Evolutionary conservation across 345 rosid species (phyloP), one percentile per base, ranked within the genome.

Genomic region (Salix brachista): DNA sequence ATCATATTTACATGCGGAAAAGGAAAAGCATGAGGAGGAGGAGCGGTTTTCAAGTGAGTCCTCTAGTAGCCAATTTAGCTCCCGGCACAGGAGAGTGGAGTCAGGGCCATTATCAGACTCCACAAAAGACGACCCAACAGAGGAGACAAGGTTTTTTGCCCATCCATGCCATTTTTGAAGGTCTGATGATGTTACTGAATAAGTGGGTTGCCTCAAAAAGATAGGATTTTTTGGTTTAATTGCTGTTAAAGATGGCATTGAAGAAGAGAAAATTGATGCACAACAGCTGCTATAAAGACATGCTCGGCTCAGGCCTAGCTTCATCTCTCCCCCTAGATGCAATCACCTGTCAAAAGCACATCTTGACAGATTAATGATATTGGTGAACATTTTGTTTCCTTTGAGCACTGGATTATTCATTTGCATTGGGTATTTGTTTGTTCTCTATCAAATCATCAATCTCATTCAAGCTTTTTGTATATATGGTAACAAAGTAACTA

Each of bases 51-150:
- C 84, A 28, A 91, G 52, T 2, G 89, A 84, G 85, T 96, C 97
- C 70, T 93, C 89, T 13, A 93, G 46, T 18, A 96, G 88, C 98
- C 98, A 96, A 17, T 83, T 86, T 77, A 96, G 94, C 81, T 96
- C 99, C 77, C 97, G 79, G 75, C 77, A 79, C 65, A 92, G 84
- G 64, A 81, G 82, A n/a, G 65, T 17, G 62, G 97, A 84, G 70
- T 91, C 96, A 2, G 96, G 91, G 58, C 88, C 91, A 17, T 89
- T 86, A 70, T 91, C 95, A 2, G 78, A 77, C 65, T 83, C 68
- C 12, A 37, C 71, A 71, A 89, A 87, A 13, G 96, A 80, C 19
- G 83, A 77, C 8, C 96, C 92, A 17, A 91, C 84, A 3, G 94
- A 88, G 70, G 88, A 78, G 37, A 95, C 87, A 10, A 89, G 84